A percentile compares a stretch with the other conserved stretches of the same genome.
These are phyloP conservation scores for Pleurozium schreberi DNA, from an alignment of 225 moss, liverwort and hornwort species.

Conservation along the genomic window DNA sequence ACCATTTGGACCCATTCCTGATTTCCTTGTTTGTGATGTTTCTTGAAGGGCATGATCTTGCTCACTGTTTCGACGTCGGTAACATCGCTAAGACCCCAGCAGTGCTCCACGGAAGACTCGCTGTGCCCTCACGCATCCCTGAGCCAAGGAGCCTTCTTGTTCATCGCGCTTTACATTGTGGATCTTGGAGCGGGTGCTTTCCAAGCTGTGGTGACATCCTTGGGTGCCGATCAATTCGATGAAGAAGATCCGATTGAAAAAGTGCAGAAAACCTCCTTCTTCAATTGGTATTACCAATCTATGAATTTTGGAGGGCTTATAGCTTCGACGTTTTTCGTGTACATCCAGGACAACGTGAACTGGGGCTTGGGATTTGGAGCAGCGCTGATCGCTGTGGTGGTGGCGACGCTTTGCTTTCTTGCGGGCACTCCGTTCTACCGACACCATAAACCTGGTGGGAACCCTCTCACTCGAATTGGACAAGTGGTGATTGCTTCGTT, in stretches of 20 bases:
- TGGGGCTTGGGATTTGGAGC: conserved; percentile 68
- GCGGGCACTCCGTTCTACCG: conserved; percentile 54
- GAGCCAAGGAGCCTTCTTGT: conserved; percentile 37
- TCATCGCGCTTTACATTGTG: conserved; percentile 48
- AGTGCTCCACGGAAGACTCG: conserved; percentile 42
- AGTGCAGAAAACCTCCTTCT: conserved; percentile 50
- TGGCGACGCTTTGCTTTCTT: conserved; percentile 44
- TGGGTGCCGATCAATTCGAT: conserved; percentile 85
- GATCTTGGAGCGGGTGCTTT: conserved; percentile 58
- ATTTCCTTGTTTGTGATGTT: background rate
- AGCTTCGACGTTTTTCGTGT: conserved; percentile 56
- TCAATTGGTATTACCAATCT: conserved; percentile 70
- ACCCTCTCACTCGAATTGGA: conserved; percentile 36
- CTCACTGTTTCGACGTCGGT: conserved; percentile 49
- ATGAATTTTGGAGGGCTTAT: conserved; percentile 55
- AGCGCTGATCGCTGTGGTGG: conserved; percentile 41
- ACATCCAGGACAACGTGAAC: conserved; percentile 66
- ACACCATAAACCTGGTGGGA: conserved; percentile 47
- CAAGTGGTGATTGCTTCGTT: conserved; percentile 33
- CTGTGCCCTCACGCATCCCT: conserved; percentile 46
- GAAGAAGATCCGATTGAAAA: conserved; percentile 53
- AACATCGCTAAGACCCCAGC: conserved; percentile 45
- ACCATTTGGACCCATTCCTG: background rate
- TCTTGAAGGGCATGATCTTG: conserved; percentile 49
- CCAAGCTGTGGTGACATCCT: conserved; percentile 51